Conservation (phyloP, 805 yeast genomes). For the Yarrowia sp. region DNA sequence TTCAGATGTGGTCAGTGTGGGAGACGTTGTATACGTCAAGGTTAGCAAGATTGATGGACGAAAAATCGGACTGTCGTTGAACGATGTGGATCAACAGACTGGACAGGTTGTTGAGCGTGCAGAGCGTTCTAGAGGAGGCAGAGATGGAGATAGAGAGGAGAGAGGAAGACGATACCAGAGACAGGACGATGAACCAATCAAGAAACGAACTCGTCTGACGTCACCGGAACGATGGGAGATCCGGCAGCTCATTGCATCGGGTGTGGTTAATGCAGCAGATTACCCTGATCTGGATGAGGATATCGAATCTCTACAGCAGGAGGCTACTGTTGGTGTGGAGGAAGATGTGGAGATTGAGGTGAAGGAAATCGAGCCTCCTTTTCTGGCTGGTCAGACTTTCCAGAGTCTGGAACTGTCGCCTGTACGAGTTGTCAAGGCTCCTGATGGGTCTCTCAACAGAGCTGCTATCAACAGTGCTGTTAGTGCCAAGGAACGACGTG, state of each 20-base stretch:
- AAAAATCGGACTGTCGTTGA: constrained; percentile 67
- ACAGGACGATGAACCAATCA: background rate
- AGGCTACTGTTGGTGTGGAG: constrained; percentile 51
- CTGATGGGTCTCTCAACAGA: constrained; percentile 78
- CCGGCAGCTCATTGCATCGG: constrained; percentile 80
- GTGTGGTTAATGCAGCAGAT: constrained; percentile 70
- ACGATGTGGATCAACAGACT: constrained; percentile 71
- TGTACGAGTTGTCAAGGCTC: constrained; percentile 66
- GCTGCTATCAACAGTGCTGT: constrained; percentile 79
- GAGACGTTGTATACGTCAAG: constrained; percentile 71
- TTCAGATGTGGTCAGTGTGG: constrained; percentile 60
- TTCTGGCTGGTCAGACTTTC: constrained; percentile 64
- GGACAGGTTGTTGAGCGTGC: constrained; percentile 54
- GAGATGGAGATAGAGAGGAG: constrained; percentile 39
- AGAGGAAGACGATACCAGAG: background rate
- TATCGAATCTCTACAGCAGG: constrained; percentile 49
- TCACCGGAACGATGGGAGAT: constrained; percentile 94
- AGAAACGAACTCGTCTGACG: constrained; percentile 59
- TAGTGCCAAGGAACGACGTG: constrained; percentile 69
- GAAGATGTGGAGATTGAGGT: constrained; percentile 77
- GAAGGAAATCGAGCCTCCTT: constrained; percentile 71
- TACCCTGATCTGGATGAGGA: constrained; percentile 67
- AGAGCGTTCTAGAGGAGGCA: constrained; percentile 1
- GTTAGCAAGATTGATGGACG: constrained; percentile 57
- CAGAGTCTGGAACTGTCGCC: constrained; percentile 56